Percentiles rank a stretch among this genome's conserved stretches.
These are phyloP conservation scores for Oehlia diaphana DNA, from an alignment of 192 early-diverging fungal genomes.

Conservation along the genomic window DNA sequence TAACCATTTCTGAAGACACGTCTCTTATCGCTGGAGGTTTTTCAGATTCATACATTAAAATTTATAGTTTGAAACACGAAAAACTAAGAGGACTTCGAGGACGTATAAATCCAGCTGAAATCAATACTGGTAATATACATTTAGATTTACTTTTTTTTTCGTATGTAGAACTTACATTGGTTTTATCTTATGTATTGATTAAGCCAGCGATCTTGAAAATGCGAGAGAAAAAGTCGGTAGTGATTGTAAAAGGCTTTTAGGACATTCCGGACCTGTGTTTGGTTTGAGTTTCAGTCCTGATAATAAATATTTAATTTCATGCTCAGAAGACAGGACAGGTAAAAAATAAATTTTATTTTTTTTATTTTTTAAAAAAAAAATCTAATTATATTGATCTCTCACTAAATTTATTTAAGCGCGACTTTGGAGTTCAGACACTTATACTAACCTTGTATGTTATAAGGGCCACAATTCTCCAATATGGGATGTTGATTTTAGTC, in stretches of 20 bases:
- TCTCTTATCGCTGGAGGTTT: conserved; percentile 87
- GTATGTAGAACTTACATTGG: neutral
- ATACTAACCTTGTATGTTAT: conserved; percentile 91
- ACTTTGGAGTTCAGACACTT: conserved; percentile 93
- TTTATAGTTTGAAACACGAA: conserved; percentile 88
- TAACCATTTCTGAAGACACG: conserved; percentile 80
- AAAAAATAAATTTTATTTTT: conserved; percentile 14
- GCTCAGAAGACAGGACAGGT: conserved; percentile 91
- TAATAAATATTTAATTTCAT: conserved; percentile 80
- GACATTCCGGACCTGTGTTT: conserved; percentile 91
- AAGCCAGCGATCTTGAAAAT: conserved; percentile 59
- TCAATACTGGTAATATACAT: conserved; percentile 34
- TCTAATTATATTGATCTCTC: neutral
- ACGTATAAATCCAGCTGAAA: conserved; percentile 57
- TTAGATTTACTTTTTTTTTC: neutral
- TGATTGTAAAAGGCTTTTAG: conserved; percentile 70
- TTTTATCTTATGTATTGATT: conserved; percentile 7
- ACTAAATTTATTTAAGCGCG: conserved; percentile 57
- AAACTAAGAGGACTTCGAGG: conserved; percentile 65
- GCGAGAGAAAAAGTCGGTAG: conserved; percentile 60
- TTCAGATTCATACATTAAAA: conserved; percentile 87
- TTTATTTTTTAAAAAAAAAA: too few species aligned
- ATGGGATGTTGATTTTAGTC: conserved; percentile 94
- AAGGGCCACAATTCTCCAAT: conserved; percentile 96
- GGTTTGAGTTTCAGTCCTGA: conserved; percentile 85